These are phyloP conservation scores for Pseudopyricularia cyperi DNA, from an alignment of 2,329 filamentous ascomycete genomes.

Conservation along the genomic window DNA sequence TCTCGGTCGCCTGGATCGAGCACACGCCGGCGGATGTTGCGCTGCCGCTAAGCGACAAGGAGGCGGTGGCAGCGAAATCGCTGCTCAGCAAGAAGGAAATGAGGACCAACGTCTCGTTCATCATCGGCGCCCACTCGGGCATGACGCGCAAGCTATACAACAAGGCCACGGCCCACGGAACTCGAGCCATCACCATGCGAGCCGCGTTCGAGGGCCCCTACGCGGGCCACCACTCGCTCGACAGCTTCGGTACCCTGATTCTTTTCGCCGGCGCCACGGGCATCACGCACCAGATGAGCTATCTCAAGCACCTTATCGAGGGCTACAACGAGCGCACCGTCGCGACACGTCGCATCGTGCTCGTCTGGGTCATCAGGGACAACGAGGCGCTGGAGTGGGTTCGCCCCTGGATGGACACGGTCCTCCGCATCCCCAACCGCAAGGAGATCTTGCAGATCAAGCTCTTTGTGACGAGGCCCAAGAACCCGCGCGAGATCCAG, in stretches of 20 bases:
- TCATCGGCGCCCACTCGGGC: constrained; percentile 78
- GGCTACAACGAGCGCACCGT: constrained; percentile 58
- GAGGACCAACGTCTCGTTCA: constrained; percentile 55
- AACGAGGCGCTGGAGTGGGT: constrained; percentile 89
- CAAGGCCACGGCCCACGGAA: constrained; percentile 42
- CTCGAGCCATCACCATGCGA: constrained; percentile 44
- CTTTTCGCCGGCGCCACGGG: constrained; percentile 88
- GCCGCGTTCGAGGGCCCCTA: constrained; percentile 88
- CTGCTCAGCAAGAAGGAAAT: constrained; percentile 25
- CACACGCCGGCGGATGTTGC: constrained; percentile 29
- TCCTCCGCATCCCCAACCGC: constrained; percentile 68
- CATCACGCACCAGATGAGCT: constrained; percentile 89
- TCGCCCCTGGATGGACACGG: constrained; percentile 64
- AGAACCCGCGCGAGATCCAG: constrained; percentile 68
- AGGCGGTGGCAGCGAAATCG: constrained; percentile 9
- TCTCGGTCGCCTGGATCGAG: constrained; percentile 65
- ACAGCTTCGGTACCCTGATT: constrained; percentile 84
- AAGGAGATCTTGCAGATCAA: constrained; percentile 75
- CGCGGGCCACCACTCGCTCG: constrained; percentile 66
- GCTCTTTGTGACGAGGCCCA: constrained; percentile 81
- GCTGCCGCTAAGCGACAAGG: constrained; percentile 27
- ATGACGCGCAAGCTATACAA: constrained; percentile 75
- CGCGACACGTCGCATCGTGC: constrained; percentile 66
- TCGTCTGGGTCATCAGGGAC: constrained; percentile 89
- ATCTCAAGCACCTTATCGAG: constrained; percentile 63